Conservation (phyloP, 208 protist genomes). For the Trypanosoma avium region DNA sequence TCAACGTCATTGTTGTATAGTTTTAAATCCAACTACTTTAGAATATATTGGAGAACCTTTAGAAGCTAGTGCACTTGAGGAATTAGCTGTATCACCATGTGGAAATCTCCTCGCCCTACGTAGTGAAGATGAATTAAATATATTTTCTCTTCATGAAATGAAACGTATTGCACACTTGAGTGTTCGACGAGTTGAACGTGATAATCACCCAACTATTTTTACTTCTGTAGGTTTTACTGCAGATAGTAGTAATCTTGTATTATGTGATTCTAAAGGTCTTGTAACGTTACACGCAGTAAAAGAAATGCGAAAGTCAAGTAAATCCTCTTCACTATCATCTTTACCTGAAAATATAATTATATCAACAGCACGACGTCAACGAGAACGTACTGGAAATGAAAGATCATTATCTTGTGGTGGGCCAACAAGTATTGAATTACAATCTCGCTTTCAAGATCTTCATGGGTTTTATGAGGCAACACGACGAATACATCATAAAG, state of each 20-base stretch:
- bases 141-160: constrained; percentile 5
- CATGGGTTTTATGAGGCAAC: constrained; percentile 54
- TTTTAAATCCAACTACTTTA: constrained; percentile 9
- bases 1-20: constrained; percentile 16
- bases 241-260: constrained; percentile 10
- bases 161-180: neutral
- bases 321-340: no score
- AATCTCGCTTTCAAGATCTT: constrained; percentile 59
- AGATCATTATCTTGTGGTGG: constrained; percentile 48
- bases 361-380: neutral
- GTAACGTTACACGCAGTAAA: constrained; percentile 19
- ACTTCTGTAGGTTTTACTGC: constrained; percentile 30
- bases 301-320: neutral
- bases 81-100: neutral
- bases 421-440: constrained; percentile 59
- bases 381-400: constrained; percentile 1
- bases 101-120: constrained; percentile 12
- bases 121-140: constrained; percentile 1
- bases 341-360: no score
- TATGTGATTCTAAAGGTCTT: constrained; percentile 29
- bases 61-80: neutral
- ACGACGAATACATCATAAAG: constrained; percentile 29
- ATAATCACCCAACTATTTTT: constrained; percentile 6
- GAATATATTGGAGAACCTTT: constrained; percentile 5
- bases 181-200: neutral